Conservation (phyloP, 2,329 filamentous ascomycete species). For the Colletotrichum neosansevieriae region DNA sequence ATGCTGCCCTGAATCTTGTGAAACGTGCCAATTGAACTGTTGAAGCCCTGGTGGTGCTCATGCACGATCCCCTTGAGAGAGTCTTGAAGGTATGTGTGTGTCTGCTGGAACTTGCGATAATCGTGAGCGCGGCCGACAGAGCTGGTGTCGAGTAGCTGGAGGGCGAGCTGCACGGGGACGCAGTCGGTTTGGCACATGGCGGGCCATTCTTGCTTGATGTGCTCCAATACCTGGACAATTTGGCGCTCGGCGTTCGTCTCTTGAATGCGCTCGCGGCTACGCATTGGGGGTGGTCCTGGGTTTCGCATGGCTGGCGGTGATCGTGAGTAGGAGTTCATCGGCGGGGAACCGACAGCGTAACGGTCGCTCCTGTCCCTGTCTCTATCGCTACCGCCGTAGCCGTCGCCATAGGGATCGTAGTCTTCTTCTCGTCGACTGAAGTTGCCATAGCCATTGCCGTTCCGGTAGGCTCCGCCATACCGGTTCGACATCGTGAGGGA, state of each 20-base stretch:
- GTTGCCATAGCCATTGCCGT: constrained; percentile 56
- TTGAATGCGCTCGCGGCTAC: constrained; percentile 47
- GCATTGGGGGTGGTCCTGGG: constrained; percentile 46
- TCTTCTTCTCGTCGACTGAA: constrained; percentile 68
- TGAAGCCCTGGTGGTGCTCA: constrained; percentile 99
- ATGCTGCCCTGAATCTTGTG: constrained; percentile 98
- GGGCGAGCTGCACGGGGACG: constrained; percentile 91
- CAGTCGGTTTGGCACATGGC: constrained; percentile 91
- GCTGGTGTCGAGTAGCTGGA: constrained; percentile 93
- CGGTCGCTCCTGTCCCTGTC: constrained; percentile 55
- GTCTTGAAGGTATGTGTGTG: constrained; percentile 89
- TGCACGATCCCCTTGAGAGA: constrained; percentile 96
- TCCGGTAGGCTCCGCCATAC: constrained; percentile 54
- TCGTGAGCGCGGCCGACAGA: constrained; percentile 92
- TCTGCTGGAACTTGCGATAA: constrained; percentile 85
- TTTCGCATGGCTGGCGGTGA: constrained; percentile 48
- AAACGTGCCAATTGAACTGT: constrained; percentile 98
- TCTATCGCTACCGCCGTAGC: constrained; percentile 54
- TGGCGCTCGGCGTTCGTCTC: constrained; percentile 66
- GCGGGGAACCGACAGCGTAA: constrained; percentile 52
- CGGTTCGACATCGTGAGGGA: constrained; percentile 40
- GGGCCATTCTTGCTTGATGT: constrained; percentile 90
- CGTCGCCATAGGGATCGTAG: constrained; percentile 63
- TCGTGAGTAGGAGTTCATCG: constrained; percentile 39
- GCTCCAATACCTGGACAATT: constrained; percentile 76